These are phyloP conservation scores for Cronartium quercuum DNA, from an alignment of 1,284 basidiomycete species.

Conservation along the genomic window DNA sequence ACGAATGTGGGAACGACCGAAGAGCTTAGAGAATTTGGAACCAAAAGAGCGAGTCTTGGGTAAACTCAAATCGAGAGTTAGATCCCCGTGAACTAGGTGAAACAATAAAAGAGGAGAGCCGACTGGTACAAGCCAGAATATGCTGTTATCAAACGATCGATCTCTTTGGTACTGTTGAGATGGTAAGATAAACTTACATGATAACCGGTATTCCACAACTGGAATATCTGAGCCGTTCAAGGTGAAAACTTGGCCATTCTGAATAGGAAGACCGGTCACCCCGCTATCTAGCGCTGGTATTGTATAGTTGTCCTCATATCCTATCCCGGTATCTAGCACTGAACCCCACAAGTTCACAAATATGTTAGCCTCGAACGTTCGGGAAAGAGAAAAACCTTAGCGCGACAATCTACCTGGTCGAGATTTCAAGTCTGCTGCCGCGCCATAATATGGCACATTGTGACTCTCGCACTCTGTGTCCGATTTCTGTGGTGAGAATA, in stretches of 20 bases:
- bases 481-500: constrained; percentile 1
- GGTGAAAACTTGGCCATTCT: constrained; percentile 17
- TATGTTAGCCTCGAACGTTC: not conserved
- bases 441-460: constrained; percentile 34
- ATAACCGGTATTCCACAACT: constrained; percentile 29
- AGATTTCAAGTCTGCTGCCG: constrained; percentile 10
- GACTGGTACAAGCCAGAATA: constrained; percentile 1
- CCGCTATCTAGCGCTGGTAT: constrained; percentile 35
- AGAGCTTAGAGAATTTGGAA: not conserved
- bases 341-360: not conserved
- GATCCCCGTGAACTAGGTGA: constrained; percentile 22
- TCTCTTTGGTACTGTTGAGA: not conserved
- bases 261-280: constrained; percentile 25
- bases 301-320: constrained; percentile 32
- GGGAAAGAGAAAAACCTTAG: not conserved
- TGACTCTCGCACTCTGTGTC: constrained; percentile 32
- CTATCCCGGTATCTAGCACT: constrained; percentile 32
- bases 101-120: constrained; percentile 36
- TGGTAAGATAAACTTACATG: constrained; percentile 14
- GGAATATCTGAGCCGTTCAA: constrained; percentile 22
- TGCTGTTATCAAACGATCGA: not conserved
- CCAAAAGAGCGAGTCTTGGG: not conserved
- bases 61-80: not conserved
- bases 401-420: constrained; percentile 10
- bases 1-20: not conserved